Evolutionary conservation across 495 filamentous ascomycete genomes (phyloP), one percentile per base, ranked within the genome.

Genomic region (Rhypophila decipiens): DNA sequence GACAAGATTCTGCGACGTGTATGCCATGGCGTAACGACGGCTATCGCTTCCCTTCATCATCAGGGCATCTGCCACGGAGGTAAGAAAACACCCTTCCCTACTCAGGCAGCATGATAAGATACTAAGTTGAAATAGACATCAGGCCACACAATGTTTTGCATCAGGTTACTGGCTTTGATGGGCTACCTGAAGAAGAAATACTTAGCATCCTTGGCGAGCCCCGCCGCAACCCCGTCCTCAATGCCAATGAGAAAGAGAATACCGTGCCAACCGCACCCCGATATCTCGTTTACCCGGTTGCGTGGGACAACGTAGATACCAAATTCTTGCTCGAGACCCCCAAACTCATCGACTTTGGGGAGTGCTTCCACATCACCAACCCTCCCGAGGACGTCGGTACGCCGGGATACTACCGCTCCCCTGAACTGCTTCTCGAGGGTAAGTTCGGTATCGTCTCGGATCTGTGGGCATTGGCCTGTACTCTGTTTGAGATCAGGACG

Each of bases 401-500:
- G 15, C 60, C 62, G 5, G 22, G 36, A 18, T 29, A 15, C 29
- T 65, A 64, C 42, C 41, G 63, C 31, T 42, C 64, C 17, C 64
- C 60, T 1, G 60, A 65, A 44, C 50, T 56, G 27, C 15, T 55
- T 0, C 55, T 62, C 23, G 48, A 60, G 15, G 43, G 44, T 15
- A 43, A 42, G 18, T 29, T 46, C 12, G 59, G 51, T n/a, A n/a
- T n/a, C n/a, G n/a, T n/a, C n/a, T 12, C 42, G 17, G 64, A 67
- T 42, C 45, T 60, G 15, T 67, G 64, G 60, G 54, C 62, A 5
- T 47, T 61, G 15, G 62, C 47, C 13, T 68, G 60, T 46, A 56
- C 57, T 20, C 19, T 68, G n/a, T 65, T 54, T 44, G 60, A 64
- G 49, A 56, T 64, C 17, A 58, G 63, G 27, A 53, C 60, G 12